Base-by-base conservation (phyloP, 306 rosid species). In the Inga laurina region DNA sequence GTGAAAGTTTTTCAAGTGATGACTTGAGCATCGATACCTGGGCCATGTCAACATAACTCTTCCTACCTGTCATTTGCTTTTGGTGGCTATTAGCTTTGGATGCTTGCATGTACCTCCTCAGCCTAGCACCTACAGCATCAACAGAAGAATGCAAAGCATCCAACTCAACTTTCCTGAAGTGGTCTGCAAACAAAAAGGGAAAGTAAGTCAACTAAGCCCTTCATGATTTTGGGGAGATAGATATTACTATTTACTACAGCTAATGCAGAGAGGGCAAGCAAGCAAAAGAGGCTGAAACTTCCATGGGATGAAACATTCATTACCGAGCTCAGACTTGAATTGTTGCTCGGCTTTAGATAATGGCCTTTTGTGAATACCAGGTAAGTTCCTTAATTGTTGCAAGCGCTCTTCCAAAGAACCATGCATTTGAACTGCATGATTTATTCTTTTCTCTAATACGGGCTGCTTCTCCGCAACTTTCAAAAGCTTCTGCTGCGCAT, bases 321-420 rank as follows among this genome's bases (percentile, higher is more conserved):
- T 97, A 97, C 99, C 99, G 64, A 97, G 97, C 81, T 94, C 93
- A 54, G 88, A 89, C 82, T 94, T 92, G 85, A 94, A 94, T 69
- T 90, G 91, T 51, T 88, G 89, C 86, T 97, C 98, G 65, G 99
- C 97, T 86, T 85, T 91, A 69, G 98, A 94, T 83, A 94, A 85
- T 41, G 99, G 99, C 86, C 85, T 94, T 79, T 85, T 92, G 86
- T 91, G 90, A 83, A 88, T 91, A 71, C 90, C 94, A 39, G 93
- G 98, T 77, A 97, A 89, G 77, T 85, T 88, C 82, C 89, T 87
- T 87, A 94, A 90, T 37, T 32, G 82, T 72, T 88, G 93, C 82
- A 92, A 84, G 52, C 94, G 97, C 89, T 91, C 95, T 83, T 97
- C 94, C 91, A 91, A 83, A 82, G 81, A 80, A 86, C 81, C 77